phyloP scores from a whole-genome alignment of 768 basidiomycete species.

The Tulasnella sp. region DNA sequence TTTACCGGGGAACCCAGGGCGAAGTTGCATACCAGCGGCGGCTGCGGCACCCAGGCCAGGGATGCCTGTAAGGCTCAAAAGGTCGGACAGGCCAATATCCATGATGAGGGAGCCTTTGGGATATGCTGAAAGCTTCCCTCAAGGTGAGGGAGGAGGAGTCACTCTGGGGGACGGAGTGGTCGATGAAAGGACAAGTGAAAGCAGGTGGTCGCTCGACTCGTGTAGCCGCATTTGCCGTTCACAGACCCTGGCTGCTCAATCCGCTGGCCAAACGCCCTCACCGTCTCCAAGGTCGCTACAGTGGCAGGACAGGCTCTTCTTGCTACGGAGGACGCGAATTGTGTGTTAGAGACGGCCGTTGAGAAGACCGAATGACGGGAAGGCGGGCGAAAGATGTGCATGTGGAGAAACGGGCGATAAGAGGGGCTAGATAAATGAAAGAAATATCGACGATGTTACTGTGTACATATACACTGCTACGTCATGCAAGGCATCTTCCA shows the following conservation, averaged over 20 bases:
- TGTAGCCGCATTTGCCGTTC: not conserved
- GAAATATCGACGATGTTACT: not conserved
- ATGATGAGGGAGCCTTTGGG: not conserved
- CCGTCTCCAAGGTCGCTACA: not conserved
- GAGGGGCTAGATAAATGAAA: not conserved
- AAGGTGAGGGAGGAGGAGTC: not conserved
- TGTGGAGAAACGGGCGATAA: not conserved
- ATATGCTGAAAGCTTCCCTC: not conserved
- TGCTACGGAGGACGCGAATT: not conserved
- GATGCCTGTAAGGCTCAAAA: not conserved
- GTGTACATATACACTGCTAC: not conserved
- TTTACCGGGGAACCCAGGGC: not conserved
- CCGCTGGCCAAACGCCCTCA: not conserved
- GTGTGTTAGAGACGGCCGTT: not conserved
- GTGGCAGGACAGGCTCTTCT: not conserved
- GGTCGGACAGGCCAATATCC: not conserved
- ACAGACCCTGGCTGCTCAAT: not conserved
- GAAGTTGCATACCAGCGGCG: not conserved
- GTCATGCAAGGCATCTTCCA: not conserved
- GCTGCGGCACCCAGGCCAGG: slow-evolving; percentile 7
- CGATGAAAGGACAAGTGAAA: slow-evolving; percentile 1
- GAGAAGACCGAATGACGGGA: not conserved
- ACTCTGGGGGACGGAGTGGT: not conserved
- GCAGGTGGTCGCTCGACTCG: slow-evolving; percentile 6
- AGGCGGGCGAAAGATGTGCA: not conserved